These are phyloP conservation scores for Leccinum uliginosum DNA, from an alignment of 768 basidiomycete species.

Conservation along the genomic window DNA sequence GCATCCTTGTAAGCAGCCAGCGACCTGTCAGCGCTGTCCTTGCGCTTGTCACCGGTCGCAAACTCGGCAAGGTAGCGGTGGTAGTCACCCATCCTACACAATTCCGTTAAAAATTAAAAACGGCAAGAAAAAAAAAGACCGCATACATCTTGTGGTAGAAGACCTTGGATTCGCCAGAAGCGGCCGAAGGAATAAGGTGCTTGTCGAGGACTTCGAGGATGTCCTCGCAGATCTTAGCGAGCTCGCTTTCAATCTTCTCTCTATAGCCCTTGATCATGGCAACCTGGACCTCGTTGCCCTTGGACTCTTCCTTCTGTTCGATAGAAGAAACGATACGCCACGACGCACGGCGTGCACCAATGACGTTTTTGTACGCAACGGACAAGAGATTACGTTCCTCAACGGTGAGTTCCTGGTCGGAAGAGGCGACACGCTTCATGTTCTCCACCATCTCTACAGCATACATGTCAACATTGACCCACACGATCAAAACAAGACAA, in stretches of 20 bases:
- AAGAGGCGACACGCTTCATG: constrained; percentile 98
- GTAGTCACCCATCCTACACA: constrained; percentile 93
- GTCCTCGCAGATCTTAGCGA: constrained; percentile 98
- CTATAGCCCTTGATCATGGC: constrained; percentile 97
- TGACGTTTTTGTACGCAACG: constrained; percentile 99
- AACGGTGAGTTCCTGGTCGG: constrained; percentile 96
- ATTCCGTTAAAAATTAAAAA: constrained; percentile 10
- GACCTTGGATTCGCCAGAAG: constrained; percentile 95
- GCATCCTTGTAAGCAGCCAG: constrained; percentile 97
- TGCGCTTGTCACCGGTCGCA: constrained; percentile 95
- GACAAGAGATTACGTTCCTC: constrained; percentile 98
- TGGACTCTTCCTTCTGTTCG: constrained; percentile 98
- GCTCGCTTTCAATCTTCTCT: constrained; percentile 95
- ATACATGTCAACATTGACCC: constrained; percentile 11
- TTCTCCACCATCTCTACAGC: constrained; percentile 92
- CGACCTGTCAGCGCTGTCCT: constrained; percentile 95
- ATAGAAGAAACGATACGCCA: constrained; percentile 99
- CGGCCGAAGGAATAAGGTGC: constrained; percentile 96
- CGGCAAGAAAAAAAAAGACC: not conserved
- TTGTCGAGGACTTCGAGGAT: constrained; percentile 97
- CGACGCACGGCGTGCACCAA: constrained; percentile 95
- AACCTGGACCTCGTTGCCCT: constrained; percentile 95
- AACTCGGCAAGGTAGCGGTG: constrained; percentile 99
- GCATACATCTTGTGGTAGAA: constrained; percentile 99
- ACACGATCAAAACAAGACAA: constrained; percentile 6